Base-by-base conservation (phyloP, 1,139 yeast genomes). In the Magnusiomyces starmeri region DNA sequence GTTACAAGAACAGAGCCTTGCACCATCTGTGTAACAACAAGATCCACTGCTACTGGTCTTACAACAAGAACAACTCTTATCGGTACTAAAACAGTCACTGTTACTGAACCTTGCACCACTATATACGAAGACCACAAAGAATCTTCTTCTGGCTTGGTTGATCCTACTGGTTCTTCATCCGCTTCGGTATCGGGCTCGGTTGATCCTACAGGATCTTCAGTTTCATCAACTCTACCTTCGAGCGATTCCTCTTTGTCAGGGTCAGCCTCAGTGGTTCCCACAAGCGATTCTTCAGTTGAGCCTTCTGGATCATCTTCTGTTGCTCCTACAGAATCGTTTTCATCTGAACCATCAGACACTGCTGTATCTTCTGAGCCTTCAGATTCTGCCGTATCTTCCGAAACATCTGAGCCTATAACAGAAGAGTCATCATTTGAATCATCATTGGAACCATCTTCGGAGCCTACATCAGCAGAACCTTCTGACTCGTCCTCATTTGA, bases 81-180 rank as follows among this genome's bases (percentile, higher is more conserved):
- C 10, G 42, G 42, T 18, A 21, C 24, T 18, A 14, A 14, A n/a
- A 26, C 45, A 14, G 22, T 26, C 20, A 26, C 45, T 6, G 45
- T 42, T 25, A 24, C 45, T 10, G 27, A 41, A 18, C 44, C 44
- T 22, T 41, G 44, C 18, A 20, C 43, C 4, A 39, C 43, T 8
- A 12, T 27, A 27, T 27, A 27, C 12, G 32, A 8, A 8, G 12
- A 8, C 12, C 7, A 12, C 7, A 27, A 27, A 12, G 32, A 27
- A 27, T 27, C 32, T 27, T 27, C 32, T 6, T 4, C 37, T 32
- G 37, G 37, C 12, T 14, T 18, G 6, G 37, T n/a, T 12, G n/a
- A n/a, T 32, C 4, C 37, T 7, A 32, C 37, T 32, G 37, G 37
- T 32, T 27, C 32, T 7, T 7, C 32, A 27, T 8, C 32, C 32